phyloP scores from a whole-genome alignment of 768 basidiomycete species.

The Suillus subluteus region DNA sequence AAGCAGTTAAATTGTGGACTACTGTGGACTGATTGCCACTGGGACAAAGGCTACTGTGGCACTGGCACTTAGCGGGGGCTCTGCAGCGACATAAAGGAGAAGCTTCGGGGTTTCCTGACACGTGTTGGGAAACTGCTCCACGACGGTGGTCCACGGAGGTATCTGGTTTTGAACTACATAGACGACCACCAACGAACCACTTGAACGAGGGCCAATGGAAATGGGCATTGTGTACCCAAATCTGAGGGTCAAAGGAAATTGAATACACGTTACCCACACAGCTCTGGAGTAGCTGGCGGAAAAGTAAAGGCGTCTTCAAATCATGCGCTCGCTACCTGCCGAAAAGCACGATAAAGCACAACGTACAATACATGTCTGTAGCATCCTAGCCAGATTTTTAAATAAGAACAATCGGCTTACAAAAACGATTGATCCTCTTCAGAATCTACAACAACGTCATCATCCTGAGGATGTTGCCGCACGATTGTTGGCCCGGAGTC shows the following conservation, averaged over 20 bases:
- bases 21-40: constrained; percentile 13
- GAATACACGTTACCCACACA: constrained; percentile 2
- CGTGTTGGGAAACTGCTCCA: neutral
- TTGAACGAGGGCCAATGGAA: neutral
- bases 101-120: neutral
- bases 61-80: neutral
- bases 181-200: neutral
- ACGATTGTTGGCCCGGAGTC: neutral
- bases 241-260: neutral
- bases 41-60: constrained; percentile 10
- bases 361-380: neutral
- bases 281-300: neutral
- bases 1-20: constrained; percentile 23
- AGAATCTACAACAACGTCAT: constrained; percentile 38
- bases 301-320: neutral
- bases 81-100: constrained; percentile 3
- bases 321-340: neutral
- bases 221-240: neutral
- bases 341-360: neutral
- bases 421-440: constrained; percentile 25
- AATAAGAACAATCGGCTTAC: neutral
- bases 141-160: neutral
- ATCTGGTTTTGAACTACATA: neutral
- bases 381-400: neutral
- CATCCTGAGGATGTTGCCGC: neutral